Percentiles rank a stretch among this genome's conserved stretches.
Conservation (phyloP, 805 yeast genomes). For the Candida takata region DNA sequence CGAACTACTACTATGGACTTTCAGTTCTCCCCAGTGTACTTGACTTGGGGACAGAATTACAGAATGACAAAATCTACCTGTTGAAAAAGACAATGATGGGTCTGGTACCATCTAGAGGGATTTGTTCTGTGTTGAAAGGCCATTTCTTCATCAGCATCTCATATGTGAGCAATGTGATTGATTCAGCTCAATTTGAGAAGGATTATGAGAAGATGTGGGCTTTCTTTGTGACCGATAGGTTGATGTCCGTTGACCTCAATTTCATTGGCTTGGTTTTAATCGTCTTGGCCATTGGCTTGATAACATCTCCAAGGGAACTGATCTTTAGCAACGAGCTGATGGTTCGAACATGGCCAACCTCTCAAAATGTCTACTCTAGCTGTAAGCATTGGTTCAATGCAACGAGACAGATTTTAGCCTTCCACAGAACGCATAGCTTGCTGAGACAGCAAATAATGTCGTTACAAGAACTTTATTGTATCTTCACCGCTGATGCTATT, state of each 20-base stretch:
- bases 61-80: conserved; percentile 2
- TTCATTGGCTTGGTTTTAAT: conserved; percentile 11
- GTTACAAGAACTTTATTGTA: conserved; percentile 7
- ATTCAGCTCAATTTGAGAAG: conserved; percentile 7
- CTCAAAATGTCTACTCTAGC: conserved; percentile 1
- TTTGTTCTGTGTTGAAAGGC: conserved; percentile 9
- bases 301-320: conserved; percentile 7
- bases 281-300: conserved; percentile 9
- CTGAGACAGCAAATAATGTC: conserved; percentile 5
- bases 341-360: conserved; percentile 2
- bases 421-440: conserved; percentile 4
- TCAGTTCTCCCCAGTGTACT: conserved; percentile 2
- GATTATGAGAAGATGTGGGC: conserved; percentile 14
- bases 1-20: conserved; percentile 3
- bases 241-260: conserved; percentile 7
- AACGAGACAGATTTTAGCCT: conserved; percentile 13
- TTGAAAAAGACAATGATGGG: conserved; percentile 8
- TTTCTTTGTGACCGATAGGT: conserved; percentile 3
- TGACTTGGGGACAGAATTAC: conserved; percentile 3
- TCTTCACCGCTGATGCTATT: conserved; percentile 2
- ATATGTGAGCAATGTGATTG: conserved; percentile 4
- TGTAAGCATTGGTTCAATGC: conserved; percentile 13
- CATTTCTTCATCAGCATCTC: conserved; percentile 12
- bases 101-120: conserved; percentile 9
- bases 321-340: conserved; percentile 6